Conservation (phyloP, 1,284 basidiomycete genomes). For the Irpex lacteus region DNA sequence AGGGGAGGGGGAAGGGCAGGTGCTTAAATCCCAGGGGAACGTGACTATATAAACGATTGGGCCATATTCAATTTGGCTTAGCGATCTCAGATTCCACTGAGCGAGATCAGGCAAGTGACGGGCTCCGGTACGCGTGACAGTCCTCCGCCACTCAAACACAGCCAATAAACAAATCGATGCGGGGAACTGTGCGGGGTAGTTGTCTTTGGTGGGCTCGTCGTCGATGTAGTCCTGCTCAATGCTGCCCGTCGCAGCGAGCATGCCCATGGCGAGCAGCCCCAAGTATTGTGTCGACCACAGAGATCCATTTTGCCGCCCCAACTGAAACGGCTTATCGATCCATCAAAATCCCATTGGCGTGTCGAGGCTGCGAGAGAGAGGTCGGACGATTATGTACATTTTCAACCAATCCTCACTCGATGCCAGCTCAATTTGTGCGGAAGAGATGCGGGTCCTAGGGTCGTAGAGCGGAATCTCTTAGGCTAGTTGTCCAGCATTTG, state of each 20-base stretch:
- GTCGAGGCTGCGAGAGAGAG: neutral
- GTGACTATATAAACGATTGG: neutral
- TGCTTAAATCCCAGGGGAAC: neutral
- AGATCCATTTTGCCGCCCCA: neutral
- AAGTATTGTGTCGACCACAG: neutral
- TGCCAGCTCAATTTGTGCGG: neutral
- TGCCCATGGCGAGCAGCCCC: neutral
- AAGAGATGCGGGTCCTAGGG: neutral
- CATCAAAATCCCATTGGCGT: neutral
- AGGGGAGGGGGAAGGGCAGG: neutral
- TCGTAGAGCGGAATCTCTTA: neutral
- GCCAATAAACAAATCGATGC: neutral
- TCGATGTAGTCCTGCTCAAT: neutral
- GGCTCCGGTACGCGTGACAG: neutral
- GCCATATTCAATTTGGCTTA: neutral
- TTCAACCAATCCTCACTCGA: neutral
- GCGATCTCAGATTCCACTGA: neutral
- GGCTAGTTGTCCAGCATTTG: neutral
- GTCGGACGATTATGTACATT: neutral
- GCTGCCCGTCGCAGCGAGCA: neutral
- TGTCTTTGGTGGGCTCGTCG: no score
- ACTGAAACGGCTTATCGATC: neutral
- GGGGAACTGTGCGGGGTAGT: neutral
- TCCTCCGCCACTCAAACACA: neutral
- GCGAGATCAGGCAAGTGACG: neutral